Base-by-base conservation (phyloP, 2,329 filamentous ascomycete genomes). In the Diaporthe australafricana region DNA sequence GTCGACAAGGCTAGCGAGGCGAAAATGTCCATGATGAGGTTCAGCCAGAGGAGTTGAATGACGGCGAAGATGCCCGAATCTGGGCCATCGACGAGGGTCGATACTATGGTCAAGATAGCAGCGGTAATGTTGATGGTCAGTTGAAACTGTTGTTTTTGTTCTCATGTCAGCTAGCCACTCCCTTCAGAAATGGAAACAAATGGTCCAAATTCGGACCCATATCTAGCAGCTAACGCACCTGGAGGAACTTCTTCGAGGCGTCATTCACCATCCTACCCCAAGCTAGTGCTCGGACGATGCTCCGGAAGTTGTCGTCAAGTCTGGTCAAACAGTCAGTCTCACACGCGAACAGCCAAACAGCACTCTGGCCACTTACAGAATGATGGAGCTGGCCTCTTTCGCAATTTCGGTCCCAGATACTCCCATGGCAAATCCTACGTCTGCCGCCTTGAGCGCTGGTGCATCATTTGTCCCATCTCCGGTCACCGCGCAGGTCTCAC, bases 251-350 rank as follows among this genome's bases (percentile, higher is more conserved):
- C 77, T 89, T 86, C 55, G 91, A 88, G 0, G 89, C 87, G 75
- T 91, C 90, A 74, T 90, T 91, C 72, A 91, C 89, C 5, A 87
- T 87, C 56, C 90, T 85, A 14, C 90, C 90, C 89, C 89, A 91
- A 76, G 88, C 85, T 68, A 92, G 84, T 2, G 88, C 90, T 65
- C 88, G 90, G 70, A 91, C 88, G 66, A 91, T 84, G 2, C 87
- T 86, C 14, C 83, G 80, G 71, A 91, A 90, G 77, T 91, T 90
- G 76, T 91, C 89, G 75, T 63, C 60, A 27, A 63, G 42, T 14
- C 60, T 63, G 7, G 25, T 16, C 20, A 22, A 5, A 1, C 17
- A 48, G 60, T 63, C 20, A 63, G 60, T 38, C 30, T 48, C 14
- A 35, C 14, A 17, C 16, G 2, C 2, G 25, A 20, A n/a, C 22